These are phyloP conservation scores for Pichia kudriavzevii DNA, from an alignment of 1,139 yeast genomes.

Conservation along the genomic window DNA sequence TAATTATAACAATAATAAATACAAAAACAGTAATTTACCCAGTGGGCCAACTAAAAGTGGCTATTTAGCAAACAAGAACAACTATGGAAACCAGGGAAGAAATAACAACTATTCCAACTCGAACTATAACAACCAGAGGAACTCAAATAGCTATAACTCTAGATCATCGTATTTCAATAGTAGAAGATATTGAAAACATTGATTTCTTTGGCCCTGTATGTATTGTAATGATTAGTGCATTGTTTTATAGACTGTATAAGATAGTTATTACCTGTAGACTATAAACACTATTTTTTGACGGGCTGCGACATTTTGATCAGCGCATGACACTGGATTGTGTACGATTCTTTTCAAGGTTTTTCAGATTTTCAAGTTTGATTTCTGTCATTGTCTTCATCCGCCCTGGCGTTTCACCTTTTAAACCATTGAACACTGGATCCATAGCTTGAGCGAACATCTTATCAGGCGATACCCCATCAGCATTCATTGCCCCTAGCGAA, in stretches of 20 bases:
- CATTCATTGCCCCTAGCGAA: neutral
- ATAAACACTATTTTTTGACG: too few relatives aligned
- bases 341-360: neutral
- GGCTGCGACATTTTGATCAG: too few relatives aligned
- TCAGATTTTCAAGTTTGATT: neutral
- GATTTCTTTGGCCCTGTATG: too few relatives aligned
- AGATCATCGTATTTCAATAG: slow-evolving; percentile 8
- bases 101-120: slow-evolving; percentile 7
- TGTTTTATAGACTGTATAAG: too few relatives aligned
- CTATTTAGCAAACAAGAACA: slow-evolving; percentile 6
- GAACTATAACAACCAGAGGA: too few relatives aligned
- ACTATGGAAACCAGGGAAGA: slow-evolving; percentile 10
- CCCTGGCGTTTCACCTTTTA: slow-evolving; percentile 3
- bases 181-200: neutral
- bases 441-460: slow-evolving; percentile 11
- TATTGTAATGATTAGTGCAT: too few relatives aligned
- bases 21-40: slow-evolving; percentile 1
- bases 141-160: slow-evolving; percentile 2
- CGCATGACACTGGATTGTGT: too few relatives aligned
- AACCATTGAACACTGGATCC: slow-evolving; percentile 9
- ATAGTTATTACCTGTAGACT: too few relatives aligned
- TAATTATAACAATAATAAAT: neutral
- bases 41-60: slow-evolving; percentile 11
- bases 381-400: slow-evolving; percentile 10
- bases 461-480: slow-evolving; percentile 5